These are phyloP conservation scores for Scortechinia acanthostroma DNA, from an alignment of 2,329 filamentous ascomycete genomes.

Conservation along the genomic window DNA sequence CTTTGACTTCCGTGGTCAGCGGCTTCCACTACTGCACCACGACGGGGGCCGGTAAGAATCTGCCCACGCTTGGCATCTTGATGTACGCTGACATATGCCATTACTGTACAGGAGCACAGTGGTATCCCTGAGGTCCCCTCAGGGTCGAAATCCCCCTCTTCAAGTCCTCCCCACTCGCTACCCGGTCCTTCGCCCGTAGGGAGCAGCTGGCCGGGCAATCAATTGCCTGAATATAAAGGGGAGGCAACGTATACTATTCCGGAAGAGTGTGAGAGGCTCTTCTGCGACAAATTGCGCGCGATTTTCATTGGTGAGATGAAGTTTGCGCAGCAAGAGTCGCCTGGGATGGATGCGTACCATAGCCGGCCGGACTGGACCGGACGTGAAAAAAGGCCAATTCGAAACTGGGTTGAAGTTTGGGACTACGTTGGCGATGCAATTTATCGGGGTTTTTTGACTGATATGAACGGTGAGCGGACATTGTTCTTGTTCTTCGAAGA, in stretches of 20 bases:
- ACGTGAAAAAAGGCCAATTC: conserved; percentile 12
- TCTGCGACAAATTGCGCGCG: conserved; percentile 53
- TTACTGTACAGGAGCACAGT: conserved; percentile 27
- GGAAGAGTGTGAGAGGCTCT: conserved; percentile 64
- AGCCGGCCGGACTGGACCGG: conserved; percentile 10
- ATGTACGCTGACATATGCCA: neutral
- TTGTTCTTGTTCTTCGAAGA: neutral
- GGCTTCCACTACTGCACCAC: conserved; percentile 2
- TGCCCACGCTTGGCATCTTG: neutral
- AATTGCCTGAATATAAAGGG: conserved; percentile 35
- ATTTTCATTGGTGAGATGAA: conserved; percentile 61
- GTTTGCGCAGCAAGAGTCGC: conserved; percentile 43
- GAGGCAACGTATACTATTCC: conserved; percentile 55
- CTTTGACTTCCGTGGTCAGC: neutral
- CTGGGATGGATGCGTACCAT: conserved; percentile 43
- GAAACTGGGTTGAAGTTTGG: conserved; percentile 24
- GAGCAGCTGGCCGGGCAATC: conserved; percentile 16
- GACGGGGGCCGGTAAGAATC: neutral
- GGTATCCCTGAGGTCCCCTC: conserved; percentile 50
- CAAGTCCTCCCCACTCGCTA: conserved; percentile 44
- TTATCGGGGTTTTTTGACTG: neutral
- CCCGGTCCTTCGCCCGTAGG: conserved; percentile 20
- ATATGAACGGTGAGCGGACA: neutral
- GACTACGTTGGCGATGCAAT: conserved; percentile 1
- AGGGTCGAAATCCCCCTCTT: conserved; percentile 43